Base-by-base conservation (phyloP, 1,284 basidiomycete genomes). In the Microbotryum silenes-acaulis region DNA sequence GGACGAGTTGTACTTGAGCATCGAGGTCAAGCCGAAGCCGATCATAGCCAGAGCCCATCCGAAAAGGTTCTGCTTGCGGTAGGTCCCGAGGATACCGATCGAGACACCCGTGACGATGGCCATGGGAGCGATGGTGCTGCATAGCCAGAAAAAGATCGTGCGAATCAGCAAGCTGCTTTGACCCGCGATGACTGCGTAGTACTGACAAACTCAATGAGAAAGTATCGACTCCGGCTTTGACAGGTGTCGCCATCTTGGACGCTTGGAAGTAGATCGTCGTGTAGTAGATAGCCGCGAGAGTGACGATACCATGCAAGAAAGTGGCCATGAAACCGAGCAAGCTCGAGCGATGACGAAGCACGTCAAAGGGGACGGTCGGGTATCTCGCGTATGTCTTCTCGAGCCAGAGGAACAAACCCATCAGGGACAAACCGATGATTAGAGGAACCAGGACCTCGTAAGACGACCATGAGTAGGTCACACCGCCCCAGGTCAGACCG, bases 401-500 rank as follows among this genome's bases (percentile, higher is more conserved):
- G 60, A 66, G 20, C 27, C 51, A 52, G 16, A 77, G 49, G 62
- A 75, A 76, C 5, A 67, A 51, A 45, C 67, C 57, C 42, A 78
- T 66, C 12, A 74, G 74, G 9, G 61, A 55, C 21, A 72, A 42
- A 9, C 77, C 76, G 6, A 72, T 37, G 21, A 73, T 61, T 31
- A 78, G 69, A 0, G 77, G 74, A 1, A 66, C 66, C 51, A 75
- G 70, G n/a, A 76, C 71, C 2, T 65, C 58, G 37, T 61, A 65
- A 2, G 72, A 74, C 2, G 62, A 53, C 77, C 77, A 78, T 0
- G 72, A 58, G 60, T 74, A 73, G 2, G 65, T 60, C 20, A 74
- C 65, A 2, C 77, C 77, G 25, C 74, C 77, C 59, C 74, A 74
- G 2, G 74, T 76, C 25, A 78, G 63, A 4, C 71, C 76, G 42